phyloP scores from a whole-genome alignment of 1,284 basidiomycete species.

The Sanghuangporus weigelae region DNA sequence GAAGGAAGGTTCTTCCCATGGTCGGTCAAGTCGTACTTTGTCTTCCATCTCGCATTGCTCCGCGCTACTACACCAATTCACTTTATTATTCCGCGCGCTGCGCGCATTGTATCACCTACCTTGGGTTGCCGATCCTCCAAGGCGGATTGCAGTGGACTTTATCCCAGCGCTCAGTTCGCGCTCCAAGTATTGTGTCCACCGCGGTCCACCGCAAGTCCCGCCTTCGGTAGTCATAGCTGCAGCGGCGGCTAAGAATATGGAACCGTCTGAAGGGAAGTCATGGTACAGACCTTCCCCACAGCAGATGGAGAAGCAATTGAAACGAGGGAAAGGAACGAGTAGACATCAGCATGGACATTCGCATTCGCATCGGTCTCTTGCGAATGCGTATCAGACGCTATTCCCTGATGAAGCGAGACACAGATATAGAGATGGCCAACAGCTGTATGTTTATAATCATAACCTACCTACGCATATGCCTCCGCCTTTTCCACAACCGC shows the following conservation, averaged over 20 bases:
- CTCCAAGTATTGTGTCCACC: background rate
- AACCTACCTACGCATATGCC: background rate
- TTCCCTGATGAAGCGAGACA: background rate
- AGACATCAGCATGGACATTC: background rate
- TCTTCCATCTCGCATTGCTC: background rate
- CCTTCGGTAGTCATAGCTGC: background rate
- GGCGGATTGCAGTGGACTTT: conserved; percentile 9
- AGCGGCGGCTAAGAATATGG: background rate
- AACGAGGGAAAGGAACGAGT: background rate
- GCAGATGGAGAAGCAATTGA: conserved; percentile 1
- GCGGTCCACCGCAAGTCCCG: background rate
- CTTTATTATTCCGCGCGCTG: background rate
- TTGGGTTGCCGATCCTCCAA: conserved; percentile 7
- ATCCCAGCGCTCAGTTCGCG: conserved; percentile 4
- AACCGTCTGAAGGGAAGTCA: conserved; percentile 2
- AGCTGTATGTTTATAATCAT: background rate
- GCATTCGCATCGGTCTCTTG: background rate
- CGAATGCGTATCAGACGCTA: background rate
- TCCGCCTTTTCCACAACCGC: background rate
- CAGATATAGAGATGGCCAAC: background rate
- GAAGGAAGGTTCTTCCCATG: background rate
- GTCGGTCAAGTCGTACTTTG: background rate
- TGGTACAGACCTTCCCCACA: conserved; percentile 7
- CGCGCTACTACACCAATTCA: background rate
- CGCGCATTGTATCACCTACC: conserved; percentile 7